Percentiles rank a stretch among this genome's conserved stretches.
These are phyloP conservation scores for Crithidia mellificae DNA, from an alignment of 208 protist species.

Conservation along the genomic window DNA sequence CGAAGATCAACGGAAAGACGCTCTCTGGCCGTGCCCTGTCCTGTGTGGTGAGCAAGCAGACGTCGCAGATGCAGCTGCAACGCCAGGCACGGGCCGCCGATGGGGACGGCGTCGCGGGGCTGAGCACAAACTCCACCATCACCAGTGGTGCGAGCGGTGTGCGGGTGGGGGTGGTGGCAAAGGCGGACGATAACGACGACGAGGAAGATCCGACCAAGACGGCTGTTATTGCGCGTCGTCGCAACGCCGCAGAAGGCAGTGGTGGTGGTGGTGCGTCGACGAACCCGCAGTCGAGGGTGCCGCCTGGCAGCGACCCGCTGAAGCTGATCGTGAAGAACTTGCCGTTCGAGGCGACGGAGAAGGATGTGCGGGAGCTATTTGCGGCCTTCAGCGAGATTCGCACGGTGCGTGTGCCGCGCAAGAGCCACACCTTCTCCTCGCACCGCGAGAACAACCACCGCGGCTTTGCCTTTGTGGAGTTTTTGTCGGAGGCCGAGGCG, in stretches of 20 bases:
- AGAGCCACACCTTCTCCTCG: conserved; percentile 80
- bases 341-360: conserved; percentile 97
- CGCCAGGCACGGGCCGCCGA: conserved; percentile 31
- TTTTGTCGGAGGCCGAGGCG: conserved; percentile 95
- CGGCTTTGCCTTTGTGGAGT: conserved; percentile 99
- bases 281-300: conserved; percentile 32
- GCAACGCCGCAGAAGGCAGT: neutral
- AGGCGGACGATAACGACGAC: conserved; percentile 34
- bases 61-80: conserved; percentile 27
- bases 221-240: conserved; percentile 34
- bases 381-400: conserved; percentile 95
- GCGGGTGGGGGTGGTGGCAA: neutral
- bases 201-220: conserved; percentile 30
- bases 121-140: neutral
- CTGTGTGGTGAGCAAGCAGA: conserved; percentile 82
- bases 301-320: conserved; percentile 79
- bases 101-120: conserved; percentile 1
- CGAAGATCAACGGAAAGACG: conserved; percentile 59
- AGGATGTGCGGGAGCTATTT: conserved; percentile 97
- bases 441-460: conserved; percentile 91
- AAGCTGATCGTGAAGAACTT: conserved; percentile 98
- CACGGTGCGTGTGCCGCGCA: conserved; percentile 95
- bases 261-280: neutral
- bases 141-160: neutral
- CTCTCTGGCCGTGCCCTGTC: conserved; percentile 61